Evolutionary conservation across 805 yeast genomes (phyloP).

Genomic region (Starmera caribaea): DNA sequence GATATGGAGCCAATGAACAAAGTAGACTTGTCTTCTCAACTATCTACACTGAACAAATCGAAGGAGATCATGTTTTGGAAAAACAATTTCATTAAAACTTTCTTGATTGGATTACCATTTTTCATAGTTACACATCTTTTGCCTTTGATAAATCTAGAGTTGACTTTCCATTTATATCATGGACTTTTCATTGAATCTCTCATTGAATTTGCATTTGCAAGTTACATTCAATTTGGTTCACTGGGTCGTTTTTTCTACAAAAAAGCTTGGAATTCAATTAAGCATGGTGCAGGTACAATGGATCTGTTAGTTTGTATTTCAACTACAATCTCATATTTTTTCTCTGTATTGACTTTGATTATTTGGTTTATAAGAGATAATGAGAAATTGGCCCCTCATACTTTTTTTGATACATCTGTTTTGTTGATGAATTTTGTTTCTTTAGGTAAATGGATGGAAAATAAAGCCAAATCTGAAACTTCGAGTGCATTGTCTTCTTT

Average conservation of each 20-base stretch:
- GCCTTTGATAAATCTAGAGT: constrained; percentile 27
- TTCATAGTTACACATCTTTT: constrained; percentile 36
- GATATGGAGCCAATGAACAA: constrained; percentile 36
- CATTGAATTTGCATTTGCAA: constrained; percentile 45
- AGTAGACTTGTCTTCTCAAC: constrained; percentile 57
- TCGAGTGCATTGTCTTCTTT: constrained; percentile 79
- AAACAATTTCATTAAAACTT: constrained; percentile 38
- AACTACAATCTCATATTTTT: constrained; percentile 66
- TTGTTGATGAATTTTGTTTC: constrained; percentile 81
- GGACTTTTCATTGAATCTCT: constrained; percentile 63
- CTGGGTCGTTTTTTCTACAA: constrained; percentile 55
- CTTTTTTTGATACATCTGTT: constrained; percentile 76
- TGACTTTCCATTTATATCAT: constrained; percentile 24
- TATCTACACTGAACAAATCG: constrained; percentile 54
- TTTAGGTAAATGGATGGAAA: constrained; percentile 86
- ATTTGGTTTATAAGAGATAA: constrained; percentile 35
- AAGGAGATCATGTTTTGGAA: constrained; percentile 73
- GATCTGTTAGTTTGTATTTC: constrained; percentile 83
- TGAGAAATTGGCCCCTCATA: constrained; percentile 42
- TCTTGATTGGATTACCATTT: constrained; percentile 56
- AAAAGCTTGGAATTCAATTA: constrained; percentile 55
- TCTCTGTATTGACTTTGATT: constrained; percentile 57
- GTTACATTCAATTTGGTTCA: constrained; percentile 47
- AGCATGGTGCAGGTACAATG: constrained; percentile 77
- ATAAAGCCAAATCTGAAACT: constrained; percentile 88